A percentile compares a stretch with the other conserved stretches of the same genome.
These are phyloP conservation scores for Paramarasmius palmivorus DNA, from an alignment of 1,284 basidiomycete species.

Conservation along the genomic window DNA sequence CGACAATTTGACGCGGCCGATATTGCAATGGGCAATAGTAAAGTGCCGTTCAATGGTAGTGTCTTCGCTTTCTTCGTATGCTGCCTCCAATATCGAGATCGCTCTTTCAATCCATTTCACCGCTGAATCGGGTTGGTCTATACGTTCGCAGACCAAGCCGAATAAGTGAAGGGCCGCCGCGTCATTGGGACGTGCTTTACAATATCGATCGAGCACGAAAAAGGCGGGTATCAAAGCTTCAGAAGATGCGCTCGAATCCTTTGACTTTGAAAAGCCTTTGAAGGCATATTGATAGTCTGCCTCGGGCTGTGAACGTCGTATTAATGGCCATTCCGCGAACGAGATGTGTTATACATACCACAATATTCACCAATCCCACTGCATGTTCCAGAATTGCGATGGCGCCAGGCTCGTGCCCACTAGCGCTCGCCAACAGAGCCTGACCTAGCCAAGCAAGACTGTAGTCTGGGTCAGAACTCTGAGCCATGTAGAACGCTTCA, in stretches of 20 bases:
- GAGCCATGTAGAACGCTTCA: conserved; percentile 85
- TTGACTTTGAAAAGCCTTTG: conserved; percentile 55
- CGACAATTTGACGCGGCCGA: conserved; percentile 78
- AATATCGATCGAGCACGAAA: conserved; percentile 80
- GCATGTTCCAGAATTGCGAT: conserved; percentile 83
- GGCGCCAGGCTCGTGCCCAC: conserved; percentile 67
- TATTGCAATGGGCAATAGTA: conserved; percentile 79
- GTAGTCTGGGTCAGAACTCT: conserved; percentile 91
- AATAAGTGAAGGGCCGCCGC: conserved; percentile 83
- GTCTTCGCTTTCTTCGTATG: conserved; percentile 89
- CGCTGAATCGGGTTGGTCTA: conserved; percentile 73
- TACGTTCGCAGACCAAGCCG: conserved; percentile 82
- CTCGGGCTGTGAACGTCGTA: conserved; percentile 55
- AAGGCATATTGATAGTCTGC: conserved; percentile 83
- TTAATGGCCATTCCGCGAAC: not conserved
- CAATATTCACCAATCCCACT: conserved; percentile 65
- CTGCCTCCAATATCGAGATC: conserved; percentile 76
- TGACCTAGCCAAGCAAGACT: conserved; percentile 94
- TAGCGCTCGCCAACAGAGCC: conserved; percentile 75
- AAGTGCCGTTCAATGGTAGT: conserved; percentile 76
- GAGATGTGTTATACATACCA: conserved; percentile 48
- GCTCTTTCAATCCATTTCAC: conserved; percentile 62
- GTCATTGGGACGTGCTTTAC: conserved; percentile 68
- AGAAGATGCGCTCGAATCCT: conserved; percentile 21
- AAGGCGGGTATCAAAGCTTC: conserved; percentile 72